Conservation (phyloP, 306 rosid species). For the Arachis hypogaea region DNA sequence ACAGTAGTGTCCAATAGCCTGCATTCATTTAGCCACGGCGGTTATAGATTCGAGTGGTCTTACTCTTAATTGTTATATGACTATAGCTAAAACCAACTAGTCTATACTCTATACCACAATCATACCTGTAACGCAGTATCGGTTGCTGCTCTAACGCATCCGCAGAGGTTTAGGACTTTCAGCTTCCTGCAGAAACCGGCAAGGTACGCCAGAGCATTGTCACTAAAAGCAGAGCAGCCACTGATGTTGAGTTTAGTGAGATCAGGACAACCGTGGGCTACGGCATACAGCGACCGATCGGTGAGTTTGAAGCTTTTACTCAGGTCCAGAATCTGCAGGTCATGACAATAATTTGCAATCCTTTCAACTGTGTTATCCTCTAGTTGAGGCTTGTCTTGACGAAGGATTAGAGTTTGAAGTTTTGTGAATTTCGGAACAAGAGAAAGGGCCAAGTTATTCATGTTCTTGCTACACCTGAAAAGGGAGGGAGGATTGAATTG, state of each 20-base stretch:
- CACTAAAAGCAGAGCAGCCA: constrained; percentile 83
- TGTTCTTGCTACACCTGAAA: constrained; percentile 87
- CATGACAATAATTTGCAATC: constrained; percentile 72
- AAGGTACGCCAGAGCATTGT: constrained; percentile 74
- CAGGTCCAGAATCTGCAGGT: constrained; percentile 89
- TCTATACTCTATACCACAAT: neutral
- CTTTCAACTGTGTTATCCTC: constrained; percentile 76
- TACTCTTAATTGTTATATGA: neutral
- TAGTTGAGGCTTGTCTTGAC: constrained; percentile 87
- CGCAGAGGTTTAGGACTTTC: constrained; percentile 82
- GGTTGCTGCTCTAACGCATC: constrained; percentile 76
- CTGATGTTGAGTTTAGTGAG: constrained; percentile 81
- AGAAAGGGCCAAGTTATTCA: constrained; percentile 84
- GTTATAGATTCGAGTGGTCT: constrained; percentile 27
- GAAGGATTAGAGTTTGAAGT: constrained; percentile 75
- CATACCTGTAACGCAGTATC: constrained; percentile 87
- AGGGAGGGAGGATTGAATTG: neutral
- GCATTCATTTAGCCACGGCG: constrained; percentile 26
- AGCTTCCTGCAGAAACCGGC: constrained; percentile 70
- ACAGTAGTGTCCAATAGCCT: constrained; percentile 87
- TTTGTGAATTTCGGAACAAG: constrained; percentile 80
- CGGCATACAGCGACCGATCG: constrained; percentile 67
- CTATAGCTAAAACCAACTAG: neutral
- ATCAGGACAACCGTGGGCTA: constrained; percentile 76
- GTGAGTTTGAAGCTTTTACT: constrained; percentile 94